These are phyloP conservation scores for Penicillium sp. DNA, from an alignment of 2,329 filamentous ascomycete genomes.

Conservation along the genomic window DNA sequence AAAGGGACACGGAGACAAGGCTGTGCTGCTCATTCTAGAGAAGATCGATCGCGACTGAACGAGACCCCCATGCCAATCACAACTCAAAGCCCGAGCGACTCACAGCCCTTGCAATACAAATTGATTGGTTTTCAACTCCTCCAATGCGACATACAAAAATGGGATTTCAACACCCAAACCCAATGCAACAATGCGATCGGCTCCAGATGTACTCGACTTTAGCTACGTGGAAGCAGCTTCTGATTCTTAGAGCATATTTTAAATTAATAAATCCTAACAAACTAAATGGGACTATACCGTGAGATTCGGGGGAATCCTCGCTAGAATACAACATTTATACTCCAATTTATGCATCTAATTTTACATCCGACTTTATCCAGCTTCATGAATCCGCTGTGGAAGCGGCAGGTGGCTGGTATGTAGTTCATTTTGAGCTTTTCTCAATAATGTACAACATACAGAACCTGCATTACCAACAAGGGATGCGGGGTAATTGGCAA, in stretches of 20 bases:
- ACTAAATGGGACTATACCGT: neutral
- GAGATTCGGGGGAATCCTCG: neutral
- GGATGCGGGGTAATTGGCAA: neutral
- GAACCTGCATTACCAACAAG: neutral
- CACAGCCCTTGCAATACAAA: neutral
- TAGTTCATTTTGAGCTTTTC: neutral
- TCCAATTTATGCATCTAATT: neutral
- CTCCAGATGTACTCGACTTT: neutral
- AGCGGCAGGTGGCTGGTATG: neutral
- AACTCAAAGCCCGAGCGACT: constrained; percentile 1
- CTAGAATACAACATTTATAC: neutral
- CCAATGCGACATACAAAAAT: constrained; percentile 6
- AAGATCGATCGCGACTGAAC: constrained; percentile 32
- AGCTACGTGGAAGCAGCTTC: neutral
- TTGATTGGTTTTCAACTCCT: constrained; percentile 1
- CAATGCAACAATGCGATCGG: constrained; percentile 4
- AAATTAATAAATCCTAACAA: neutral
- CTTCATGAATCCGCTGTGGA: neutral
- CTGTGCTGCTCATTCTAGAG: constrained; percentile 28
- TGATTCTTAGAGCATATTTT: neutral
- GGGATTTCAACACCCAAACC: constrained; percentile 1
- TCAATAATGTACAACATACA: neutral
- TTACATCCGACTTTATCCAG: neutral
- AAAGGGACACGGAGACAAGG: constrained; percentile 33
- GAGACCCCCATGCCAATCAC: constrained; percentile 14